Base-by-base conservation (phyloP, 805 yeast species). In the Starmerella lactis-condensi region DNA sequence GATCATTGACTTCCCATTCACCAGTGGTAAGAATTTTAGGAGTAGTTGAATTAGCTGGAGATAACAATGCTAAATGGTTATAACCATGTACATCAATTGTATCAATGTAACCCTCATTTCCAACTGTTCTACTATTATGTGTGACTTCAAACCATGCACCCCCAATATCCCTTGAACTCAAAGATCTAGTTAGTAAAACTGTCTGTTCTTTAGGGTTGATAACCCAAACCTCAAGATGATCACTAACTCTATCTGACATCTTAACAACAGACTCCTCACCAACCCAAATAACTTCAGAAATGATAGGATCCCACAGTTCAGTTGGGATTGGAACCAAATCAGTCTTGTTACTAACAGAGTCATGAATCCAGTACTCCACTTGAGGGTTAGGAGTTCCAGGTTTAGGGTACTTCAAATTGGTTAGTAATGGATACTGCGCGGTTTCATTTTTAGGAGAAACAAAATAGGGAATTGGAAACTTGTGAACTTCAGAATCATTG, bases 1-100 rank as follows among this genome's bases (percentile, higher is more conserved):
- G 70, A 2, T 79, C 83, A 38, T 61, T 65, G n/a, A 89, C 92
- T 52, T 89, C 98, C 93, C 93, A 89, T 1, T 64, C 54, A 5
- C 98, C 98, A 3, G 53, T 35, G 1, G 89, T 77, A 28, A 92
- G 62, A 15, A 75, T 50, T 6, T 7, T 19, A 3, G 79, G 79
- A 11, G 54, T 52, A 0, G 68, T 39, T 4, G 73, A 51, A 17
- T 63, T 59, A 2, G 81, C 69, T 4, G 93, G 89, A 2, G 77
- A 59, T 49, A 70, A 89, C 52, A 75, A 83, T 0, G 82, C 96
- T 39, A 89, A 58, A 52, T 89, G 98, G 39, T 63, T 63, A 50
- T 62, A 69, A 0, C 72, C 72, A 29, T 57, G 53, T 6, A 46
- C 50, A 22, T 50, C 46, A 11, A 58, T 35, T 2, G 83, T 64